Percentiles rank a stretch among this genome's conserved stretches.
Conservation (phyloP, 768 basidiomycete genomes). For the Agrocybe pediades region DNA sequence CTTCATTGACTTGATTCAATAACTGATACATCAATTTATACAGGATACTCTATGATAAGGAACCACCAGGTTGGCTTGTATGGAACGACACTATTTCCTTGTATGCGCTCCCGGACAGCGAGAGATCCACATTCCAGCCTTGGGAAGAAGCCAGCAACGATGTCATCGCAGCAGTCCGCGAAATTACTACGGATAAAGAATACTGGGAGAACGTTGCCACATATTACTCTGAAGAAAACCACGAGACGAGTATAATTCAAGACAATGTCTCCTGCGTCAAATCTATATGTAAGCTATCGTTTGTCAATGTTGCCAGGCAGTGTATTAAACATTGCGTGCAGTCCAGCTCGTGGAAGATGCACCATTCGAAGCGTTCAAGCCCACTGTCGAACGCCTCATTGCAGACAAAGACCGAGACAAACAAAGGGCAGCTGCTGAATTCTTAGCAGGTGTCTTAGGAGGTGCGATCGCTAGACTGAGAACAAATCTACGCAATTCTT, state of each 20-base stretch:
- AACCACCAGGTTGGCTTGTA: conserved; percentile 69
- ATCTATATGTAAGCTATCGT: conserved; percentile 61
- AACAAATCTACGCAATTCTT: not conserved
- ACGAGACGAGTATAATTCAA: conserved; percentile 60
- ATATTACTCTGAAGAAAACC: conserved; percentile 80
- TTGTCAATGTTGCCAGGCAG: not conserved
- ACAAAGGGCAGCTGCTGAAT: conserved; percentile 85
- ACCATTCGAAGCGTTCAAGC: conserved; percentile 62
- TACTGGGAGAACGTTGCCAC: conserved; percentile 74
- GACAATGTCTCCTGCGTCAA: conserved; percentile 76
- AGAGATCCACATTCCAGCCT: conserved; percentile 52
- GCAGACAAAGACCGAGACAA: conserved; percentile 79
- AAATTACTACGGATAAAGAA: conserved; percentile 42
- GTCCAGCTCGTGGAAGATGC: conserved; percentile 81
- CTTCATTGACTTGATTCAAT: not conserved
- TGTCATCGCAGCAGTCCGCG: conserved; percentile 51
- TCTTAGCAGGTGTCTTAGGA: conserved; percentile 72
- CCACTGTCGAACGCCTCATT: conserved; percentile 64
- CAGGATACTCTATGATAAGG: conserved; percentile 58
- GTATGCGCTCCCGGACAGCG: conserved; percentile 48
- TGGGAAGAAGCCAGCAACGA: conserved; percentile 60
- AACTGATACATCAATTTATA: conserved; percentile 4
- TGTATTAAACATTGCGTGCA: conserved; percentile 25
- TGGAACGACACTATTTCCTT: conserved; percentile 50
- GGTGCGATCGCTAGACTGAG: conserved; percentile 49